phyloP scores from a whole-genome alignment of 2,329 filamentous ascomycete species.

The Aciculosporium take region DNA sequence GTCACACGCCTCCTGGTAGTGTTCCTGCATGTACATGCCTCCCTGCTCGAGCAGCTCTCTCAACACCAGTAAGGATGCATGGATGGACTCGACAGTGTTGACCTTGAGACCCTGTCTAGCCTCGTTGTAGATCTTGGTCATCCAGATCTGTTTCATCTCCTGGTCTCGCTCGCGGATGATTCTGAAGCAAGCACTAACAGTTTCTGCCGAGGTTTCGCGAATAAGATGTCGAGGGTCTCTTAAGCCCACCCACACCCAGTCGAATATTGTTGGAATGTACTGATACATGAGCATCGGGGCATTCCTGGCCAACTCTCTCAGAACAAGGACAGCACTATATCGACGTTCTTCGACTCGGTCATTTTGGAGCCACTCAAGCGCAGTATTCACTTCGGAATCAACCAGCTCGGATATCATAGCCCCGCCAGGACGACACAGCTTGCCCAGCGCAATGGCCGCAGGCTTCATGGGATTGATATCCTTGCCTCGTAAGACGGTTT shows the following conservation, averaged over 20 bases:
- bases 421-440: constrained; percentile 81
- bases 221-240: constrained; percentile 85
- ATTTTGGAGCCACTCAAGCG: constrained; percentile 91
- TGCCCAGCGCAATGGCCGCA: constrained; percentile 77
- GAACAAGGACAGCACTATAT: constrained; percentile 81
- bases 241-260: constrained; percentile 90
- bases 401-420: constrained; percentile 91
- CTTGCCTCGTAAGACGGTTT: constrained; percentile 75
- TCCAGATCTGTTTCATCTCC: constrained; percentile 74
- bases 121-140: constrained; percentile 81
- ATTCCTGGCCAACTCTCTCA: constrained; percentile 81
- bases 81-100: constrained; percentile 73
- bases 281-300: constrained; percentile 92
- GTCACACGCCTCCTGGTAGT: constrained; percentile 85
- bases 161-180: constrained; percentile 90
- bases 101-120: constrained; percentile 65
- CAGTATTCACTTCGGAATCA: constrained; percentile 91
- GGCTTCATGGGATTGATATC: constrained; percentile 84
- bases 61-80: constrained; percentile 85
- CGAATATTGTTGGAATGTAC: constrained; percentile 88
- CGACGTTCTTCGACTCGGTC: constrained; percentile 86
- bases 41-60: constrained; percentile 89
- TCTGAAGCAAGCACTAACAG: constrained; percentile 87
- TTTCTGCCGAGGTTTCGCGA: constrained; percentile 78
- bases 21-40: constrained; percentile 97